Base-by-base conservation (phyloP, 306 rosid species). In the Trichosanthes truncata region DNA sequence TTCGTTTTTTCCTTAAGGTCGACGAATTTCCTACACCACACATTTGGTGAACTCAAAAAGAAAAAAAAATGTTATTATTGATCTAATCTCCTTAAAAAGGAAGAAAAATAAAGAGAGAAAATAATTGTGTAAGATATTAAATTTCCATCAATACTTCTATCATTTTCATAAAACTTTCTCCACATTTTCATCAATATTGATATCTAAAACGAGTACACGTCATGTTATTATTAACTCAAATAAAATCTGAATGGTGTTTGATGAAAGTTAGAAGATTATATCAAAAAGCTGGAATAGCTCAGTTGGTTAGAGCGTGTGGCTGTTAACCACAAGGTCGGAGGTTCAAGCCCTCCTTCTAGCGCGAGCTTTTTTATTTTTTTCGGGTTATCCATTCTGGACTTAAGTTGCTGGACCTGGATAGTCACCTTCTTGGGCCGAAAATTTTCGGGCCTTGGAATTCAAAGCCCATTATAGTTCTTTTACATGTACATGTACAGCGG, bases 221-320 rank as follows among this genome's bases (percentile, higher is more conserved):
- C 53, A 5, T 48, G 53, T 48, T 48, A 12, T 48, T 29, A 29
- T 5, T 17, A 51, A 15, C n/a, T 51, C 56, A 51, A 36, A 51
- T 45, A 11, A 51, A 51, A 51, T 55, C 26, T 2, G 20, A 55
- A 55, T n/a, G 61, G 2, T 55, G 26, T 55, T n/a, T 7, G 26
- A 55, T 55, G 25, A n/a, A 20, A 6, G 61, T n/a, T 52, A 11
- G 13, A 45, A 8, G 13, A 8, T 5, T 45, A 9, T 46, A 0
- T 13, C 31, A 56, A n/a, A 13, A 57, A 23, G 63, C 62, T 57
- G 33, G 63, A 57, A 23, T 57, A 57, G 33, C 65, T 59, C 65
- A 59, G 65, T 59, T 59, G 65, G 65, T 59, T 59, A 59, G 65
- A 25, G 65, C 35, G 65, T 59, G 65, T 59, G 63, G 63, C 63